Percentiles rank a stretch among this genome's conserved stretches.
phyloP scores from a whole-genome alignment of 2,329 filamentous ascomycete genomes.

The Colletotrichum somersetense region DNA sequence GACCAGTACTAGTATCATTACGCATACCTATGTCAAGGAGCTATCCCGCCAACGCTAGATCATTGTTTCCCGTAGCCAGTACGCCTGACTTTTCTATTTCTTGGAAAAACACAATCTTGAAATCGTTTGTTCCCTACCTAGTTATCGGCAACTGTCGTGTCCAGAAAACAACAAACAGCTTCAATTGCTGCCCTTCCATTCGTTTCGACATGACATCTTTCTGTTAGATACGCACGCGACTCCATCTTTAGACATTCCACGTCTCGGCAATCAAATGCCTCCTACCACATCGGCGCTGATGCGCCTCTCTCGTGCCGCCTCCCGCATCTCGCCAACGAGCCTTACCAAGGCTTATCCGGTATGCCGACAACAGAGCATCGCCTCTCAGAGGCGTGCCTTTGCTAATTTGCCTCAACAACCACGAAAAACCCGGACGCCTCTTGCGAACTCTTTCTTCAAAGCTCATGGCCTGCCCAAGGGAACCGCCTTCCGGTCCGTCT shows the following conservation, averaged over 20 bases:
- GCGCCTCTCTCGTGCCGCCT: constrained; percentile 33
- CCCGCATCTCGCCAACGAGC: constrained; percentile 4
- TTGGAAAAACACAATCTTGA: constrained; percentile 5
- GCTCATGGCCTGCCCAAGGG: constrained; percentile 34
- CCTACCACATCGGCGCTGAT: constrained; percentile 36
- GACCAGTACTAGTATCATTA: constrained; percentile 39
- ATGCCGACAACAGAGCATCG: constrained; percentile 16
- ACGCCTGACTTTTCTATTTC: constrained; percentile 8
- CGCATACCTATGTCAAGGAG: constrained; percentile 31
- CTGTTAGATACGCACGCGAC: constrained; percentile 11
- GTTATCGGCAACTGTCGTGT: neutral
- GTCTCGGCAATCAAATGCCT: constrained; percentile 36
- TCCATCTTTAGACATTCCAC: constrained; percentile 1
- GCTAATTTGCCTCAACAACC: constrained; percentile 31
- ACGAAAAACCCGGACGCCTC: constrained; percentile 23
- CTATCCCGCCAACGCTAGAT: constrained; percentile 24
- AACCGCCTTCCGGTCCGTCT: constrained; percentile 56
- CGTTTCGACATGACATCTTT: constrained; percentile 37
- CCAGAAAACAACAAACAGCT: constrained; percentile 6
- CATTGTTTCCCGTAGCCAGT: constrained; percentile 11
- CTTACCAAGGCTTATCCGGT: constrained; percentile 26
- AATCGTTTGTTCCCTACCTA: neutral
- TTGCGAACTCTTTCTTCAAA: constrained; percentile 41
- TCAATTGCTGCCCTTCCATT: constrained; percentile 14
- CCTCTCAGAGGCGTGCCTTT: constrained; percentile 39